Conservation (phyloP, 306 rosid species). For the Sechiopsis laciniata region DNA sequence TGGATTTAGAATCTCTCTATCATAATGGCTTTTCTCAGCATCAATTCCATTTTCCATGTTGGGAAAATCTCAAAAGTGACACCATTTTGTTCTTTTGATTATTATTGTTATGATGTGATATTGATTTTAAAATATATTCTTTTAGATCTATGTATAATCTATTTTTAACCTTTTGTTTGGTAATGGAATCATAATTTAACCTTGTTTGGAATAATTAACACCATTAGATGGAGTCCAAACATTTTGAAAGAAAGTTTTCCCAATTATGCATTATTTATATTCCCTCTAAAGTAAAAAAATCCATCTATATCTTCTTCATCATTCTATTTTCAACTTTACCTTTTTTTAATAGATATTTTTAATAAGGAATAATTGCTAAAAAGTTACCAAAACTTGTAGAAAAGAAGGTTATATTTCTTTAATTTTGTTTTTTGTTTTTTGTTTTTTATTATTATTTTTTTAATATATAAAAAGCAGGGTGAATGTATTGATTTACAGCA, state of each 20-base stretch:
- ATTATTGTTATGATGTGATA: neutral
- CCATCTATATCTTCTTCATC: conserved; percentile 12
- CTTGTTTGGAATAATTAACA: conserved; percentile 8
- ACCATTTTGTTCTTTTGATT: neutral
- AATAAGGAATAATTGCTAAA: neutral
- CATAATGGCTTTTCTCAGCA: neutral
- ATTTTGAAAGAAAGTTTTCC: neutral
- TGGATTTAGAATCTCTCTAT: conserved; percentile 8
- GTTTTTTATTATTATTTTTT: too few species aligned
- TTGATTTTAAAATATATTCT: neutral
- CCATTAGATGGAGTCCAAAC: neutral
- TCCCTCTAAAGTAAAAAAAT: conserved; percentile 2
- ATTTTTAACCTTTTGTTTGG: neutral
- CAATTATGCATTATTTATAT: neutral
- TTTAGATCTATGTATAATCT: neutral
- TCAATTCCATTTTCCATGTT: conserved; percentile 7
- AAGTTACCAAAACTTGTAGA: neutral
- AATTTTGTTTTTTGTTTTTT: too few species aligned
- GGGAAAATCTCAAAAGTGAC: conserved; percentile 7
- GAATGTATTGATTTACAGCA: too few species aligned
- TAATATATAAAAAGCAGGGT: too few species aligned
- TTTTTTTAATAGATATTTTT: neutral
- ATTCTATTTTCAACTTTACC: conserved; percentile 16
- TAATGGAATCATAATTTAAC: conserved; percentile 2
- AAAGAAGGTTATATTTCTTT: too few species aligned